These are phyloP conservation scores for Neoboletus brunneissimus DNA, from an alignment of 768 basidiomycete species.

Conservation along the genomic window DNA sequence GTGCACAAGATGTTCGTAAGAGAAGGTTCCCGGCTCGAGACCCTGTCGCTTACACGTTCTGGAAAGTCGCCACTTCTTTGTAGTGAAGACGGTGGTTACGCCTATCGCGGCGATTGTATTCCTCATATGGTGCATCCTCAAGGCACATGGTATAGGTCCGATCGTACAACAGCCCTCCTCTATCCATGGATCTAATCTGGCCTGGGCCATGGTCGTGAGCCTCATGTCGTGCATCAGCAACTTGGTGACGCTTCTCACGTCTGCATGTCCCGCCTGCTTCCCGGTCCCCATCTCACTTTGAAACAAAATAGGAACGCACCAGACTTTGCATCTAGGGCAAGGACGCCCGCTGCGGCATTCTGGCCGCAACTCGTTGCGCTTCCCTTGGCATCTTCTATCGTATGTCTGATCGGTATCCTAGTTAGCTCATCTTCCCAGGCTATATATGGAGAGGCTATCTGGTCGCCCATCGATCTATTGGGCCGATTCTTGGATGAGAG, in stretches of 20 bases:
- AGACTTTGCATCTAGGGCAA: slow-evolving; percentile 70
- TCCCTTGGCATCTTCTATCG: slow-evolving; percentile 69
- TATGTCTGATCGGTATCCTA: slow-evolving; percentile 78
- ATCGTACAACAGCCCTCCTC: slow-evolving; percentile 64
- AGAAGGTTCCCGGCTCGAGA: slow-evolving; percentile 5
- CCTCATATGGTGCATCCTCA: slow-evolving; percentile 76
- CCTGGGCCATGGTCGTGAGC: slow-evolving; percentile 73
- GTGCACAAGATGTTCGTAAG: slow-evolving; percentile 70
- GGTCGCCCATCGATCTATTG: slow-evolving; percentile 75
- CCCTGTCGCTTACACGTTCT: slow-evolving; percentile 11
- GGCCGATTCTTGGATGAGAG: slow-evolving; percentile 62
- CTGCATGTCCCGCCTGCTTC: slow-evolving; percentile 24
- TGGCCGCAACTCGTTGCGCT: slow-evolving; percentile 69
- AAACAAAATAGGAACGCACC: slow-evolving; percentile 55
- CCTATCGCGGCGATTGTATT: slow-evolving; percentile 69
- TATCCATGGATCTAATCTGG: slow-evolving; percentile 63
- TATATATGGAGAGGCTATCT: slow-evolving; percentile 75
- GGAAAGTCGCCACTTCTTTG: slow-evolving; percentile 71
- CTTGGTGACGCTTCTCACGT: slow-evolving; percentile 72
- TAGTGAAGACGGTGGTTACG: slow-evolving; percentile 69
- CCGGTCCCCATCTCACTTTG: slow-evolving; percentile 13
- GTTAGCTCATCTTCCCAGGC: slow-evolving; percentile 74
- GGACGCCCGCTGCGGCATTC: slow-evolving; percentile 53
- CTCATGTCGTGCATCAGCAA: slow-evolving; percentile 80
- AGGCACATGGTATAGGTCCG: slow-evolving; percentile 74